Evolutionary conservation across 73 alveolate species (phyloP).

Genomic region (Symbiodinium natans): DNA sequence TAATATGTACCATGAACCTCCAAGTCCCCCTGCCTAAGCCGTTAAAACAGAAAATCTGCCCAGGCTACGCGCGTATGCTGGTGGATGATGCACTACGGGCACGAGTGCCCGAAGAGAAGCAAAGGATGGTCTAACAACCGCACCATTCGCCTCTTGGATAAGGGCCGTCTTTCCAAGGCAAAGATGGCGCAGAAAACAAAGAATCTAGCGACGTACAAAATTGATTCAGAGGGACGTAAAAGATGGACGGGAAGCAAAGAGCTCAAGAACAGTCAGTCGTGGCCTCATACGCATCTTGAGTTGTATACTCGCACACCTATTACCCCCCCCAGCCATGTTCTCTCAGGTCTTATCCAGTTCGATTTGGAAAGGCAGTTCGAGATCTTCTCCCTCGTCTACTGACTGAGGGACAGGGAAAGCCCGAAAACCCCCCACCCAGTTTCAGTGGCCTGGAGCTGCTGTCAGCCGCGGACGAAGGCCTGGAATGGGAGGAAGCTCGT

Average conservation of each 20-base stretch:
- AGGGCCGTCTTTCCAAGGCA: constrained; percentile 3
- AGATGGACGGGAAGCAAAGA: not conserved
- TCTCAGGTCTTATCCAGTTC: not conserved
- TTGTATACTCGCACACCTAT: not conserved
- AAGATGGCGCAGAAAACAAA: too few relatives aligned
- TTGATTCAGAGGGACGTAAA: too few relatives aligned
- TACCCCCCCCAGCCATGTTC: not conserved
- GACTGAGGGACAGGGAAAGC: not conserved
- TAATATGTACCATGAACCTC: too few relatives aligned
- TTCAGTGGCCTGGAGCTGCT: not conserved
- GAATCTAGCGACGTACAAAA: too few relatives aligned
- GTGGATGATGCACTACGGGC: too few relatives aligned
- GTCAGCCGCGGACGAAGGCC: not conserved
- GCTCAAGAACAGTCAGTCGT: not conserved
- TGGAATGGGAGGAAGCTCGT: not conserved
- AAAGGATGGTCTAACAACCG: not conserved
- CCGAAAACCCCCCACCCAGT: not conserved
- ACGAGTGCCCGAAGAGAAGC: not conserved
- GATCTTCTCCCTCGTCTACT: not conserved
- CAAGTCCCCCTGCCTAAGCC: too few relatives aligned
- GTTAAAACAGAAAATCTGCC: too few relatives aligned
- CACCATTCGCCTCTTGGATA: not conserved
- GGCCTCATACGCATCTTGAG: not conserved
- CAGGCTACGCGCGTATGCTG: too few relatives aligned
- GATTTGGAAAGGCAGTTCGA: not conserved